phyloP scores from a whole-genome alignment of 352 stramenopile genomes.

The Blastocystis sp. region DNA sequence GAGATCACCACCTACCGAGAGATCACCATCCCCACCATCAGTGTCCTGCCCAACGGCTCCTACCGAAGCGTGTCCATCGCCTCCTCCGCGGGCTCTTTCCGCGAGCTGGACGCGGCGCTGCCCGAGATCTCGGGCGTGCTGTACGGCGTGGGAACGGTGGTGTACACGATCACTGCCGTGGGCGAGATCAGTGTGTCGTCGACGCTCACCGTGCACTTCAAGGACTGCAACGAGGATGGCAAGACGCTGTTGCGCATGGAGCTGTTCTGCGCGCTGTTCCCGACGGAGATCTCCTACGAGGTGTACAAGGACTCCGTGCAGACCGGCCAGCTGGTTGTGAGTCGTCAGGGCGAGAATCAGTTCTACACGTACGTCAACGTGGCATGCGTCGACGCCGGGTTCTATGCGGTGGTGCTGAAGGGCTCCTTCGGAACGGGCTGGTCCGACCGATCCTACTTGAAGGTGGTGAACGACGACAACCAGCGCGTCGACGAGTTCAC shows the following conservation, averaged over 20 bases:
- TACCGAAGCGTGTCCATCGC: constrained; percentile 8
- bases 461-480: background rate
- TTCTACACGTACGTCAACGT: background rate
- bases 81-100: background rate
- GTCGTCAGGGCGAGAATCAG: too few relatives aligned
- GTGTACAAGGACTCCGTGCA: background rate
- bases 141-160: background rate
- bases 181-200: background rate
- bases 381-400: background rate
- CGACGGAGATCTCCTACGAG: background rate
- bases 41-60: background rate
- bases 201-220: constrained; percentile 6
- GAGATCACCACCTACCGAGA: background rate
- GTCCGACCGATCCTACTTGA: background rate
- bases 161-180: constrained; percentile 27
- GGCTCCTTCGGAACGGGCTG: constrained; percentile 34
- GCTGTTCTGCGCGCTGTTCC: background rate
- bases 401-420: constrained; percentile 3
- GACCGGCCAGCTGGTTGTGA: too few relatives aligned
- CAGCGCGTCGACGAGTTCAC: constrained; percentile 26
- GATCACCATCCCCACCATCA: background rate
- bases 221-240: constrained; percentile 14
- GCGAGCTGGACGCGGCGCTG: background rate
- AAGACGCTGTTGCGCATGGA: background rate
- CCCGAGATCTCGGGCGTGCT: background rate